These are phyloP conservation scores for Populus hybrid DNA, from an alignment of 441 rosid species.

Conservation along the genomic window DNA sequence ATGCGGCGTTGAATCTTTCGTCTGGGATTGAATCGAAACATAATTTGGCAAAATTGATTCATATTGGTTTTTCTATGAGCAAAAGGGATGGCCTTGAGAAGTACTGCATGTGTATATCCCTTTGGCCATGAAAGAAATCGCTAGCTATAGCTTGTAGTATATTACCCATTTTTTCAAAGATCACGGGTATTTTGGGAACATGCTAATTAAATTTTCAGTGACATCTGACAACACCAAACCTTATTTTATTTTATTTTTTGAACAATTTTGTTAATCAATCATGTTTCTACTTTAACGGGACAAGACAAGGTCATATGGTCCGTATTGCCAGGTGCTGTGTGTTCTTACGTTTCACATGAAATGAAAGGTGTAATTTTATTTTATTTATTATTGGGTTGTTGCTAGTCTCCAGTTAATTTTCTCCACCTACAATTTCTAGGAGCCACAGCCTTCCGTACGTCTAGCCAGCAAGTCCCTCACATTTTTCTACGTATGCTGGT, in stretches of 20 bases:
- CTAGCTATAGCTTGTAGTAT: background rate
- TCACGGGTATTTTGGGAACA: background rate
- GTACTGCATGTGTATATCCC: background rate
- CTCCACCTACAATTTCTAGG: background rate
- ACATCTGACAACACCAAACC: background rate
- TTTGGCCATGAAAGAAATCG: constrained; percentile 37
- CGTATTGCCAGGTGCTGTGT: constrained; percentile 5
- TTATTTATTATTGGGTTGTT: background rate
- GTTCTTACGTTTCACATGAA: background rate
- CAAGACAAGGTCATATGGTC: background rate
- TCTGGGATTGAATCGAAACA: constrained; percentile 33
- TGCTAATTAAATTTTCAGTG: background rate
- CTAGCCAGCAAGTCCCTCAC: background rate
- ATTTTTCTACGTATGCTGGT: background rate
- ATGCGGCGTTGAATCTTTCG: constrained; percentile 47
- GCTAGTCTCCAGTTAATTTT: background rate
- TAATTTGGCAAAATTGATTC: constrained; percentile 28
- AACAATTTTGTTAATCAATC: background rate
- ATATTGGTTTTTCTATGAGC: background rate
- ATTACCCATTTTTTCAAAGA: background rate
- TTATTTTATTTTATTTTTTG: constrained; percentile 7
- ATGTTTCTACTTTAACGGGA: constrained; percentile 43
- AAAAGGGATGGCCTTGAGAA: constrained; percentile 35
- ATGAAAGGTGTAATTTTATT: background rate
- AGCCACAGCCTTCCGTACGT: background rate